Base-by-base conservation (phyloP, 208 protist genomes). In the Herpetomonas samuelpessoai region DNA sequence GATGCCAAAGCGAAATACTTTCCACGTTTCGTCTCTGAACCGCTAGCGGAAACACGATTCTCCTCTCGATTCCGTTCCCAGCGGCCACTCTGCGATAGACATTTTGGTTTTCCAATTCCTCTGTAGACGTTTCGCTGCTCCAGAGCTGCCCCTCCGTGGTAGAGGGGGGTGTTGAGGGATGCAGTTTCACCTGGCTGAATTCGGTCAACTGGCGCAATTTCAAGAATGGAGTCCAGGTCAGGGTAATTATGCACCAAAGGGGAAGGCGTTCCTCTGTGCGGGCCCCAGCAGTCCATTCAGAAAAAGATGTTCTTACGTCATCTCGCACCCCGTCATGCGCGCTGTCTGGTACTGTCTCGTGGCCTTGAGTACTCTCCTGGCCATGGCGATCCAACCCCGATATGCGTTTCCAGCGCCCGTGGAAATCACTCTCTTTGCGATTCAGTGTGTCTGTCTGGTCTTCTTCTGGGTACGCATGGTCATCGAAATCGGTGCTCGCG, bases 391-490 rank as follows among this genome's bases (percentile, higher is more conserved):
- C 30, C 75, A 83, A 47, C 72, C 80, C 0, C 51, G 50, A 2
- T 74, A 86, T 31, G 51, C 77, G 58, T 61, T 78, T 50, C 61
- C 71, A 9, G 18, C 3, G 14, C n/a, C 48, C 0, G 54, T 68
- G 0, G 67, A 76, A 30, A 54, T 41, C 27, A 55, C 57, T 3
- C 49, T 86, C 12, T 65, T 73, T 29, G 26, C 55, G 3, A 16
- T 86, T 30, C 54, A 82, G 35, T 51, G 63, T 0, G 27, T 75
- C 16, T 73, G 74, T 28, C 27, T 79, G 9, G 57, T 57, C 0
- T 80, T 85, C 35, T 88, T 91, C 47, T 78, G 70, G 71, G 2
- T 80, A 31, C 74, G 79, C 25, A 85, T 84, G 74, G 31, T 79
- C 2, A 19, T 67, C 10, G 74, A 86, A 26, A 68, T 88, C 2